Conservation (phyloP, 306 rosid genomes). For the Malus fusca region DNA sequence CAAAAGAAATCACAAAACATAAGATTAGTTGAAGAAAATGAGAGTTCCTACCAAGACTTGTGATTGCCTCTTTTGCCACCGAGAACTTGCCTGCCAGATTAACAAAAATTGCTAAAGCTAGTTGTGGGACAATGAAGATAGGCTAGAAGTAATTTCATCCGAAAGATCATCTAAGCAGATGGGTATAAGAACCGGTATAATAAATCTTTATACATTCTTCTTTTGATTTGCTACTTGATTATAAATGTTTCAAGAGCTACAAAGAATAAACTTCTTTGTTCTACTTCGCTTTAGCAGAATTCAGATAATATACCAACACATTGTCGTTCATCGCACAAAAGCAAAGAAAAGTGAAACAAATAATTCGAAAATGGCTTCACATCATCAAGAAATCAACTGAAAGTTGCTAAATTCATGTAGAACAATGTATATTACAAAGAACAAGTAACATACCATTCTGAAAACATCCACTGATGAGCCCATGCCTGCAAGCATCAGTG, state of each 20-base stretch:
- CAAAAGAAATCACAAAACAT: neutral
- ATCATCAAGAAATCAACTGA: neutral
- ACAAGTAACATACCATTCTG: constrained; percentile 44
- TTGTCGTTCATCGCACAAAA: neutral
- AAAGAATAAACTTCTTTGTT: neutral
- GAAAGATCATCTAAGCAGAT: constrained; percentile 5
- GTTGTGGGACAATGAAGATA: neutral
- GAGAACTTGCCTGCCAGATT: constrained; percentile 65
- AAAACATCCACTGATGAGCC: constrained; percentile 77
- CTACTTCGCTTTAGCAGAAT: neutral
- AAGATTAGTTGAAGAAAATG: constrained; percentile 1
- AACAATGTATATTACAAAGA: neutral
- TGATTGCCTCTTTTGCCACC: constrained; percentile 97
- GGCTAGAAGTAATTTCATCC: neutral
- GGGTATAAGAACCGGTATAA: neutral
- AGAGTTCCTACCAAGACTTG: constrained; percentile 65
- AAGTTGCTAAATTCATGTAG: neutral
- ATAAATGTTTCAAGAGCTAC: constrained; percentile 2
- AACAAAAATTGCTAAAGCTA: neutral
- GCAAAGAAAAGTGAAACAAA: neutral
- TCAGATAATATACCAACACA: neutral
- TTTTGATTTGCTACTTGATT: neutral
- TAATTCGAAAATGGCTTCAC: neutral
- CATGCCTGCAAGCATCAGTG: constrained; percentile 90
- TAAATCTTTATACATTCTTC: neutral